Evolutionary conservation across 2,329 filamentous ascomycete species (phyloP).

Genomic region (Geosmithia putterillii): DNA sequence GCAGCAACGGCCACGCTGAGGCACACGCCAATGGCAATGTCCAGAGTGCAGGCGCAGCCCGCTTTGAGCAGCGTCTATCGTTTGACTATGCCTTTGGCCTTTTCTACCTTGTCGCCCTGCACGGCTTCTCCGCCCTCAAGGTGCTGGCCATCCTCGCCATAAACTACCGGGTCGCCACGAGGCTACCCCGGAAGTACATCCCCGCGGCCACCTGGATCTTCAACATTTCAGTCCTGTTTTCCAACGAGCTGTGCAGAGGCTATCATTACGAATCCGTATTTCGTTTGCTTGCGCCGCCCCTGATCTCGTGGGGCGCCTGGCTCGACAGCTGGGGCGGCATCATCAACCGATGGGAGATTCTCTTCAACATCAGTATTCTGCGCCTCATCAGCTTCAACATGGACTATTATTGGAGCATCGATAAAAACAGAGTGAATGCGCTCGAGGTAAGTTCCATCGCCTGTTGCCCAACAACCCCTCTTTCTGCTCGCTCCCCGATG

Average conservation of each 20-base stretch:
- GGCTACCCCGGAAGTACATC: conserved; percentile 56
- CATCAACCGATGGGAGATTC: conserved; percentile 87
- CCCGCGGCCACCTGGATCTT: conserved; percentile 78
- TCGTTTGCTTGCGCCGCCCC: conserved; percentile 28
- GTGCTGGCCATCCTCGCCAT: conserved; percentile 65
- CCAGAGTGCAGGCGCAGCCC: conserved; percentile 36
- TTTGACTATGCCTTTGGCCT: conserved; percentile 79
- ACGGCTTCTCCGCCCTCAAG: conserved; percentile 79
- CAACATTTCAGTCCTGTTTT: conserved; percentile 75
- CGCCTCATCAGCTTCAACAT: conserved; percentile 93
- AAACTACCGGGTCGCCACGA: conserved; percentile 71
- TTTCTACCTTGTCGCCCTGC: conserved; percentile 65
- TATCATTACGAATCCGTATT: conserved; percentile 61
- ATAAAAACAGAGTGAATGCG: conserved; percentile 48
- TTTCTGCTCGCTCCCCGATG: too few relatives aligned
- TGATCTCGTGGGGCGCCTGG: conserved; percentile 53
- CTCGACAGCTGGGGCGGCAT: conserved; percentile 74
- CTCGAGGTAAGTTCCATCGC: conserved; percentile 58
- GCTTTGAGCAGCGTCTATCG: conserved; percentile 56
- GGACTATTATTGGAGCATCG: conserved; percentile 88
- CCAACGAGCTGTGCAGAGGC: conserved; percentile 74
- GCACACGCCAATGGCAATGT: neutral
- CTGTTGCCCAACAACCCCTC: neutral
- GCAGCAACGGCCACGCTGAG: too few relatives aligned
- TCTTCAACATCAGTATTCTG: conserved; percentile 92